Evolutionary conservation across 768 basidiomycete species (phyloP), one percentile per base, ranked within the genome.

Genomic region (Lactifluus volemus): DNA sequence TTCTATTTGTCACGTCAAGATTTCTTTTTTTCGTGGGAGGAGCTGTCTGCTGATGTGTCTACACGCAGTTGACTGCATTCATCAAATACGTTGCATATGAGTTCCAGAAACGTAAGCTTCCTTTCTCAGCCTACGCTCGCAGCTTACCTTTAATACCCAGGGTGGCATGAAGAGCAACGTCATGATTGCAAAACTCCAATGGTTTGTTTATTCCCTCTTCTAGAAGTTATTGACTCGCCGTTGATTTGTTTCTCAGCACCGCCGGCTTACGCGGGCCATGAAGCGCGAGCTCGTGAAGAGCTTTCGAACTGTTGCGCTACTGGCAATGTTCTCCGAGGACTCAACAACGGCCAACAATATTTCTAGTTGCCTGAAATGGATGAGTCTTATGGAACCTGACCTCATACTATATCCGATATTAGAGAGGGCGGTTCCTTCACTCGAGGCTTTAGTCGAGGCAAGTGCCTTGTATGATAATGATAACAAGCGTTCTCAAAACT

Each of bases 241-340:
- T 58, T 59, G 58, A 41, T 64, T 44, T 32, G 61, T 44, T 8
- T 5, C 17, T 11, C 60, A 87, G 83, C 79, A 85, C 67, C 89
- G 91, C 64, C 82, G 91, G 25, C 73, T 96, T 53, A 94, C 92
- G 0, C 78, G 77, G 41, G 72, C 75, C 51, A 94, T 96, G 84
- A 88, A 83, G 68, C 80, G 86, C 52, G 91, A 95, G 69, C 82
- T 96, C 19, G 91, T 93, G 19, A 85, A 89, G 65, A 86, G 83
- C 25, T 75, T 94, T 41, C 76, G 90, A 60, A 93, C 92, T 0
- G 88, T 94, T 14, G 84, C 86, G 0, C 76, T 96, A 32, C 78
- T 94, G n/a, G 85, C 90, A 3, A 92, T 94, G 83, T 96, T 95
- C 75, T 91, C 88, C 9, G 88, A 88, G 69, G 89, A 92, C 69